Base-by-base conservation (phyloP, 1,139 yeast species). In the Yamadazyma siamensis region DNA sequence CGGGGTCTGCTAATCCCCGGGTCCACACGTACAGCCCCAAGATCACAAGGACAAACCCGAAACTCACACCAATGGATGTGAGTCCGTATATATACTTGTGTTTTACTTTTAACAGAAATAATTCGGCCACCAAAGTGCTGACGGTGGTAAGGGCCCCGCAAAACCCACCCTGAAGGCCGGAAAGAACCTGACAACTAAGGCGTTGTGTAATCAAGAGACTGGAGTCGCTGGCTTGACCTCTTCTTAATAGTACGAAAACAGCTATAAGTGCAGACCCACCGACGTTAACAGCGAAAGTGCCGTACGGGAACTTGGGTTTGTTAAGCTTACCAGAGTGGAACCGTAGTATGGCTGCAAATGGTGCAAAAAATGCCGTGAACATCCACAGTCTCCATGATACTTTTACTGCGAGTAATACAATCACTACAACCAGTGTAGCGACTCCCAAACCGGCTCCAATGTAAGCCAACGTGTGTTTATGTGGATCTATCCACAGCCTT, bases 101-200 rank as follows among this genome's bases (percentile, higher is more conserved):
- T 1, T 25, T 6, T 3, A 53, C 40, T 11, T 46, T 43, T 9
- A 80, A 46, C 0, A 60, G 61, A 41, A 64, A 64, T 25, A 85
- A 52, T 50, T 88, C 96, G 19, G 72, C 76, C 3, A 83, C 70
- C 45, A 87, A 81, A 0, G 95, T 81, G 34, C 88, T 79, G 21
- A 85, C 75, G 0, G 96, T 88, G 21, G 91, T 78, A 27, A 85
- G 55, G 4, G 78, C 69, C 0, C 95, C 96, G 50, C 94, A 81
- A 39, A 78, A 81, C 0, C 96, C 96, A 41, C 75, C 73, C 9
- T 61, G 66, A 2, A 86, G 53, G 0, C 85, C 94, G 7, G 46
- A 46, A 0, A 83, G 45, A 3, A 81, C 75, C 22, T 72, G 75
- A 39, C 84, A 72, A 1, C 69, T 56, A 3, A 70, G 44, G 0